Conservation (phyloP, 305 asterid species). For the Stenogyne calaminthoides region DNA sequence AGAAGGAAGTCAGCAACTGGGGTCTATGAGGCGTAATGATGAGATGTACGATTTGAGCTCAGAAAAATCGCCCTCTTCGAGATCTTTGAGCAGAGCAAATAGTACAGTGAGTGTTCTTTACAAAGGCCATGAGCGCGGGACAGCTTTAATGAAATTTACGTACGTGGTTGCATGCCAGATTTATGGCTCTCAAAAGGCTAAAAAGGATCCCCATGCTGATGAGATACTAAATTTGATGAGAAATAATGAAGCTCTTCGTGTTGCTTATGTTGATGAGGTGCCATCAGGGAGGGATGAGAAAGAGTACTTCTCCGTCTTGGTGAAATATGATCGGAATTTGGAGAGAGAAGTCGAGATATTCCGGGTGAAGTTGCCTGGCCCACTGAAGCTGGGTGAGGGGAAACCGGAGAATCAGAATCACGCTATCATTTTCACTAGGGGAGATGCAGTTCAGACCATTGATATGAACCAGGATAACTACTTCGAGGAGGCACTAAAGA, state of each 20-base stretch:
- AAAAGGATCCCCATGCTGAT: constrained; percentile 81
- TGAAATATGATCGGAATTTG: constrained; percentile 73
- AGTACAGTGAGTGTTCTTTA: constrained; percentile 64
- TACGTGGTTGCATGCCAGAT: constrained; percentile 96
- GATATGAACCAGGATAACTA: constrained; percentile 99
- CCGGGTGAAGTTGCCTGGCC: constrained; percentile 96
- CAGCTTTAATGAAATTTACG: constrained; percentile 87
- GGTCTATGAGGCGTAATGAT: constrained; percentile 58
- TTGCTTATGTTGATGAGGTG: constrained; percentile 97
- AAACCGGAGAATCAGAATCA: constrained; percentile 98
- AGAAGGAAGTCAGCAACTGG: constrained; percentile 71
- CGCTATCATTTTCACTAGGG: constrained; percentile 91
- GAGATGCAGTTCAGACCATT: constrained; percentile 95
- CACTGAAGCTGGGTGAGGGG: constrained; percentile 94
- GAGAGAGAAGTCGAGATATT: constrained; percentile 89
- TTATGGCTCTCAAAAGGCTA: constrained; percentile 88
- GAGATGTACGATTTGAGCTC: constrained; percentile 46
- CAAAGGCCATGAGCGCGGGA: constrained; percentile 85
- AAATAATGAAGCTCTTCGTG: constrained; percentile 91
- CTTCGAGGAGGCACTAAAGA: constrained; percentile 97
- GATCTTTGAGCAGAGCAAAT: constrained; percentile 69
- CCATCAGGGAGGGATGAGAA: constrained; percentile 71
- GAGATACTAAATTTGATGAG: constrained; percentile 78
- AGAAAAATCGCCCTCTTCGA: constrained; percentile 50
- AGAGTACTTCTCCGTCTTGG: constrained; percentile 85